Evolutionary conservation across 148 eudicot species (phyloP).

Genomic region (Camellia lanceoleosa): DNA sequence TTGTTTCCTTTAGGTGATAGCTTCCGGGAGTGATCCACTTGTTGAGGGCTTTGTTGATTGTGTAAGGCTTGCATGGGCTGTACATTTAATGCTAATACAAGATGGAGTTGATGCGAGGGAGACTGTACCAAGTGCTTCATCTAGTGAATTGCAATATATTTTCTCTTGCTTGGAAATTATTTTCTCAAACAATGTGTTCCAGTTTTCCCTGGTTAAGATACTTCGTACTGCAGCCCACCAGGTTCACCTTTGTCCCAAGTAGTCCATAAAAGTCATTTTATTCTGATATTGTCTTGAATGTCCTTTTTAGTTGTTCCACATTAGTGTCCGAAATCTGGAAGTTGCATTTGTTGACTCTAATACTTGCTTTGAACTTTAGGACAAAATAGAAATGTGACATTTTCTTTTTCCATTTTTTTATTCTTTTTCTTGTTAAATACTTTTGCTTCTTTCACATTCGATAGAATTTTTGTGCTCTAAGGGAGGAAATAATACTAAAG

Average conservation of each 20-base stretch:
- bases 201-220: conserved; percentile 78
- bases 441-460: neutral
- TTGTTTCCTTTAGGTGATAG: conserved; percentile 56
- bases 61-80: conserved; percentile 89
- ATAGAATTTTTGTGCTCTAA: neutral
- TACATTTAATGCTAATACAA: conserved; percentile 68
- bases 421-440: neutral
- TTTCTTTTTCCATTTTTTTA: neutral
- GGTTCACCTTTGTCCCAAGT: conserved; percentile 38
- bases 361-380: neutral
- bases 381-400: neutral
- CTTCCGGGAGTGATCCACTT: conserved; percentile 50
- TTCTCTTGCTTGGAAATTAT: conserved; percentile 71
- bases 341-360: neutral
- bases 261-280: neutral
- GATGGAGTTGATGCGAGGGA: conserved; percentile 54
- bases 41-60: conserved; percentile 73
- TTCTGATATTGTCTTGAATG: neutral
- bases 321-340: neutral
- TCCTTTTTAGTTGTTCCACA: neutral
- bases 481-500: neutral
- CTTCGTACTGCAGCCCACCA: conserved; percentile 88
- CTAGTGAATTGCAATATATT: conserved; percentile 51
- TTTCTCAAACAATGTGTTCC: conserved; percentile 74
- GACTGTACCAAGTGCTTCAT: conserved; percentile 39